Conservation (phyloP, 441 rosid genomes). For the Lepidium campestre region DNA sequence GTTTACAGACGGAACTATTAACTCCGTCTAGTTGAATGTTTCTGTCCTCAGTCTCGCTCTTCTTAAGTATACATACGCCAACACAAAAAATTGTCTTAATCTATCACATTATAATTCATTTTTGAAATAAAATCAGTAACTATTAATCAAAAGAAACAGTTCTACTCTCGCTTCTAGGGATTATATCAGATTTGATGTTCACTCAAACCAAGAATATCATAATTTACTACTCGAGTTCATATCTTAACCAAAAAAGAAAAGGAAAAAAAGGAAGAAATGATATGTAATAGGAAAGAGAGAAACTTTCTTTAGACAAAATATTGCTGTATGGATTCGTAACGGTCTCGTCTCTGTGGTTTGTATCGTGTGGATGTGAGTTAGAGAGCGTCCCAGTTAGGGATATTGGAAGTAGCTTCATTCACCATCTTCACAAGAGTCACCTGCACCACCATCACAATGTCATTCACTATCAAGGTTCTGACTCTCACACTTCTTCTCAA, state of each 20-base stretch:
- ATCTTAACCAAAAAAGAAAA: background rate
- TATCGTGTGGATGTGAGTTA: conserved; percentile 15
- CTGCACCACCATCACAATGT: conserved; percentile 29
- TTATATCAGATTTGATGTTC: too few relatives aligned
- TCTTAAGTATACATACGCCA: background rate
- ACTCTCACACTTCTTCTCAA: background rate
- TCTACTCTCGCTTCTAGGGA: background rate
- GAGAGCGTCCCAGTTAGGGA: conserved; percentile 52
- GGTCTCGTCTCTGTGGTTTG: background rate
- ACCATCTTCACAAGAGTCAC: conserved; percentile 69
- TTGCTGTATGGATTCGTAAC: background rate
- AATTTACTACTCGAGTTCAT: conserved; percentile 10
- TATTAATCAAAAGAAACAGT: background rate
- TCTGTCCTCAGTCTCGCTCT: background rate
- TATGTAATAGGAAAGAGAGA: background rate
- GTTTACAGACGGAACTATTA: background rate
- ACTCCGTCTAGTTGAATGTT: background rate
- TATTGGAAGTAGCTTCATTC: conserved; percentile 61
- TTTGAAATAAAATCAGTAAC: background rate
- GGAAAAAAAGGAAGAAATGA: background rate
- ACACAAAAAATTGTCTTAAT: background rate
- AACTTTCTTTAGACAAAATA: background rate
- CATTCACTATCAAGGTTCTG: background rate
- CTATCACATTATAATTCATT: background rate
- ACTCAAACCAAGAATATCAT: background rate